Percentiles rank a stretch among this genome's conserved stretches.
These are phyloP conservation scores for Bolboschoenoplectus hybrid DNA, from an alignment of 202 grass and related monocot genomes.

Conservation along the genomic window DNA sequence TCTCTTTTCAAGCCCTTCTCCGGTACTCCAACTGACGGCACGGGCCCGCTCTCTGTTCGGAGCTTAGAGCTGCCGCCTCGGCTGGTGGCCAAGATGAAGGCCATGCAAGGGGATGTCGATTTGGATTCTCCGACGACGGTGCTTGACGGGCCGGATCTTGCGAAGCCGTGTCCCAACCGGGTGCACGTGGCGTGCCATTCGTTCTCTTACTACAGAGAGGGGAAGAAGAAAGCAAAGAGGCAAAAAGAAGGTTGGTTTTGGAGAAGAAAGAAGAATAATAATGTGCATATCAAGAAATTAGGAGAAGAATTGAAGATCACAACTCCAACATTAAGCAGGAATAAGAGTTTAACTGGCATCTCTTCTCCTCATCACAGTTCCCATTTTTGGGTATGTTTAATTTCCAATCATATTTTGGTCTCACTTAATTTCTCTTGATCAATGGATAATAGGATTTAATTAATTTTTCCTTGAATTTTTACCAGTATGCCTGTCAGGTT, in stretches of 20 bases:
- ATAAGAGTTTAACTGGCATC: conserved; percentile 45
- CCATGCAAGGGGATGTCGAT: not conserved
- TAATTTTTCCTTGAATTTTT: not conserved
- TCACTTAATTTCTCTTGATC: not conserved
- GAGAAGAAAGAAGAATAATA: conserved; percentile 11
- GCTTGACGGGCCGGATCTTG: conserved; percentile 47
- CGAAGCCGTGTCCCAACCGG: not conserved
- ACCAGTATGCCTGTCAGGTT: not conserved
- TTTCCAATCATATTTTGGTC: not conserved
- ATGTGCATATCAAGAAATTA: not conserved
- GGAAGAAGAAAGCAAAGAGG: not conserved
- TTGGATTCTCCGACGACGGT: conserved; percentile 39
- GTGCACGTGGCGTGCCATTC: conserved; percentile 35
- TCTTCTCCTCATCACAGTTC: conserved; percentile 33
- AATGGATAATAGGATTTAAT: not conserved
- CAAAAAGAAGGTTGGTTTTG: conserved; percentile 9
- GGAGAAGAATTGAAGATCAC: conserved; percentile 35
- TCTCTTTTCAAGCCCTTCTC: not conserved
- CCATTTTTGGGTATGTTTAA: conserved; percentile 55
- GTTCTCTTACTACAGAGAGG: conserved; percentile 40
- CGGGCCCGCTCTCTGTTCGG: not conserved
- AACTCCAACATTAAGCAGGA: conserved; percentile 47
- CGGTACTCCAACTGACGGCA: not conserved
- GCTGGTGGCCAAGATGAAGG: conserved; percentile 39
- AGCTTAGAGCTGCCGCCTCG: conserved; percentile 59